Percentiles rank a stretch among this genome's conserved stretches.
Conservation (phyloP, 495 filamentous ascomycete species). For the Aspergillus homomorphus region DNA sequence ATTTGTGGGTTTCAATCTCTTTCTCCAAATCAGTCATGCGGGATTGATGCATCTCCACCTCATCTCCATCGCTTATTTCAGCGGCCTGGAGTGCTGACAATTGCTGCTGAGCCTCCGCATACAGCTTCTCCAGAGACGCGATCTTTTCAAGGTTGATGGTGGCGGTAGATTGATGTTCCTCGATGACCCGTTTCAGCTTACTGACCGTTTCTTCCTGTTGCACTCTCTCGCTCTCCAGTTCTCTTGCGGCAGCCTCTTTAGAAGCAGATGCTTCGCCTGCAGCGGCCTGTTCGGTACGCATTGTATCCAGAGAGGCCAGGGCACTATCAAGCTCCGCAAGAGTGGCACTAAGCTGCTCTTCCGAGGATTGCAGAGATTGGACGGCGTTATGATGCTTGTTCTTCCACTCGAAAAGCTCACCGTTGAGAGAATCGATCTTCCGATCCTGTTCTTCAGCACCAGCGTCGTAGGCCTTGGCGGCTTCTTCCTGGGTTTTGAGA, state of each 20-base stretch:
- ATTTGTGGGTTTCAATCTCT: slow-evolving; percentile 53
- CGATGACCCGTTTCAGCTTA: slow-evolving; percentile 68
- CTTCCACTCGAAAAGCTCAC: slow-evolving; percentile 73
- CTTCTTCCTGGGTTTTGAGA: slow-evolving; percentile 46
- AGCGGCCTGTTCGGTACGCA: slow-evolving; percentile 42
- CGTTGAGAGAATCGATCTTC: slow-evolving; percentile 69
- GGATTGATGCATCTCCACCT: slow-evolving; percentile 48
- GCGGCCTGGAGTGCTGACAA: slow-evolving; percentile 43
- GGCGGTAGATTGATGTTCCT: slow-evolving; percentile 72
- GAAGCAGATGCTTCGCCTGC: slow-evolving; percentile 36
- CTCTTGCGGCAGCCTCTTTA: slow-evolving; percentile 42
- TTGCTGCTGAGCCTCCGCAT: slow-evolving; percentile 55
- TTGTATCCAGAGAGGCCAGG: slow-evolving; percentile 42
- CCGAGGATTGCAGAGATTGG: slow-evolving; percentile 67
- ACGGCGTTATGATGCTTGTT: slow-evolving; percentile 68
- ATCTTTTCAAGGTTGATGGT: slow-evolving; percentile 61
- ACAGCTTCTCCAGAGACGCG: slow-evolving; percentile 61
- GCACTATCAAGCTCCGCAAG: slow-evolving; percentile 67
- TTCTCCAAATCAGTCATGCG: slow-evolving; percentile 56
- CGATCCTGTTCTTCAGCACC: slow-evolving; percentile 52
- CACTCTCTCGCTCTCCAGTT: slow-evolving; percentile 49
- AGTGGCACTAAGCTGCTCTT: slow-evolving; percentile 67
- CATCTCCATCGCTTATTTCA: slow-evolving; percentile 30
- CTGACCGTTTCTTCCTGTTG: slow-evolving; percentile 66
- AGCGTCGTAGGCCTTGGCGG: slow-evolving; percentile 42